Evolutionary conservation across 306 rosid genomes (phyloP), one percentile per base, ranked within the genome.

Genomic region (Senna tora): DNA sequence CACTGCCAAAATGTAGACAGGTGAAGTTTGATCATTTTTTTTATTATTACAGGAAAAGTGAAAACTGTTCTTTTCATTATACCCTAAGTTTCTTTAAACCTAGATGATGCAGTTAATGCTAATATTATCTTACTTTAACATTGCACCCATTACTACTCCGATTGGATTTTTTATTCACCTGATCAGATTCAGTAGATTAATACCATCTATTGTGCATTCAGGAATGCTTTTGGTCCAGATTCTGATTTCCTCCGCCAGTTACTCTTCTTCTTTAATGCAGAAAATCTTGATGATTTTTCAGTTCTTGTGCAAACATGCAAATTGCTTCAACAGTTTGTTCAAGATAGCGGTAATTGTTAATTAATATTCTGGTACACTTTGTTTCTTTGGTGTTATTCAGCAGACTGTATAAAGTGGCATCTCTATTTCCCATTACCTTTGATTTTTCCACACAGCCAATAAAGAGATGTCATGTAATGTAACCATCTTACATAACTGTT

Each of bases 191-290:
- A 16, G 49, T 61, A 41, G 45, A 69, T 46, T 71, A 66, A 66
- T 63, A 70, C 74, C 36, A 62, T 65, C 43, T 68, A 73, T 53
- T 84, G 67, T 85, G 72, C 77, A 71, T 80, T 79, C 95, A 94
- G 98, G 90, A 73, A 68, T 77, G 86, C 92, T 82, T 94, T 89
- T 79, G 89, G 92, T 78, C 85, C 86, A 33, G 87, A 87, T 69
- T 94, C 97, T 72, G 97, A 89, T 81, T 94, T 91, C 81, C 87
- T 94, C 55, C 87, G 90, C 77, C 91, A 83, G 83, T 77, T 94
- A 75, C 92, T 94, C 43, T 94, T 82, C 83, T 94, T 91, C 96
- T 91, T 89, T 32, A 79, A 94, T 62, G 88, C 85, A 42, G 82
- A 75, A 71, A 81, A 79, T 41, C 74, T 13, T 53, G 88, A 74